Conservation (phyloP, 495 filamentous ascomycete species). For the Talaromyces wortmannii region DNA sequence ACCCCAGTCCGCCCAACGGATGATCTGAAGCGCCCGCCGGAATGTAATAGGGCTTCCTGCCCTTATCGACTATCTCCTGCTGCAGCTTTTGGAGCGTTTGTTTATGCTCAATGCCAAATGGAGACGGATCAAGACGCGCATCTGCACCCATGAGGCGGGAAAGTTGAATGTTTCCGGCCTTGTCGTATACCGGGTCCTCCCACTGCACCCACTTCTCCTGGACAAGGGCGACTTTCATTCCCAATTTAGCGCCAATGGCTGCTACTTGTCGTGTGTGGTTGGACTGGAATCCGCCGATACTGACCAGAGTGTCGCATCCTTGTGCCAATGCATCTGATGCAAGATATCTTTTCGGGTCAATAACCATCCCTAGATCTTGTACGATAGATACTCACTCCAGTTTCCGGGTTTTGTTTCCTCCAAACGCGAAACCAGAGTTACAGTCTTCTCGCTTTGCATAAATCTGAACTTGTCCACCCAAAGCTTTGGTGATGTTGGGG, state of each 20-base stretch:
- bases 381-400: slow-evolving; percentile 39
- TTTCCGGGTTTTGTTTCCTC: slow-evolving; percentile 62
- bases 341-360: slow-evolving; percentile 14
- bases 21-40: slow-evolving; percentile 60
- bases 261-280: slow-evolving; percentile 62
- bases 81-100: slow-evolving; percentile 36
- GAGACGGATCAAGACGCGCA: slow-evolving; percentile 38
- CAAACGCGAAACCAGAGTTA: slow-evolving; percentile 55
- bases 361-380: neutral
- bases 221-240: slow-evolving; percentile 46
- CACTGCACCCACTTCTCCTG: slow-evolving; percentile 61
- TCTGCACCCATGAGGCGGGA: slow-evolving; percentile 56
- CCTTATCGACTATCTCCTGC: slow-evolving; percentile 33
- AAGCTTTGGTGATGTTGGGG: slow-evolving; percentile 48
- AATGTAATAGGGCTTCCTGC: slow-evolving; percentile 56
- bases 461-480: slow-evolving; percentile 45
- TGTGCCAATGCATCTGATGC: slow-evolving; percentile 48
- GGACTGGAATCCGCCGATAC: slow-evolving; percentile 57
- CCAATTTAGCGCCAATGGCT: slow-evolving; percentile 44
- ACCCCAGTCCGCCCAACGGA: slow-evolving; percentile 57
- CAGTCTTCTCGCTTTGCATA: slow-evolving; percentile 60
- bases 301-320: slow-evolving; percentile 49
- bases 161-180: slow-evolving; percentile 57
- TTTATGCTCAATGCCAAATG: slow-evolving; percentile 57
- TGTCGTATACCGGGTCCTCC: slow-evolving; percentile 40